A percentile compares a stretch with the other conserved stretches of the same genome.
Evolutionary conservation across 805 yeast species (phyloP).

Genomic region (Saccharomycopsis schoenii): DNA sequence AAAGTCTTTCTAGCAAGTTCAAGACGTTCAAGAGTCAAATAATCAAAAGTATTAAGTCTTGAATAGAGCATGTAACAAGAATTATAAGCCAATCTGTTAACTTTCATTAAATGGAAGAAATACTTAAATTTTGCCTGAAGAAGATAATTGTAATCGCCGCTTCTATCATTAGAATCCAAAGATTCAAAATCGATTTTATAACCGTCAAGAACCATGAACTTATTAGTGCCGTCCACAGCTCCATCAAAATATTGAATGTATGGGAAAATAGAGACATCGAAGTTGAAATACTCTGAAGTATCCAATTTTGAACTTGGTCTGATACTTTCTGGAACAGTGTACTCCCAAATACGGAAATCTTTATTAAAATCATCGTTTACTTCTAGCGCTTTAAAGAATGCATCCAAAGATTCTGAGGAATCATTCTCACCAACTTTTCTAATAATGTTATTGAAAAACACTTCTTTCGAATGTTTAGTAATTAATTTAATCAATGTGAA

Average conservation of each 20-base stretch:
- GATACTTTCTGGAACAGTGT: conserved; percentile 10
- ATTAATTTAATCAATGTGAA: not conserved
- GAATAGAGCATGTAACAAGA: conserved; percentile 1
- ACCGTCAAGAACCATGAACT: not conserved
- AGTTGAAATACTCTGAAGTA: not conserved
- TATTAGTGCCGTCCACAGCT: not conserved
- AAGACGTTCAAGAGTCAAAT: not conserved
- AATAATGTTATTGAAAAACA: conserved; percentile 1
- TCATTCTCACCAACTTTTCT: conserved; percentile 4
- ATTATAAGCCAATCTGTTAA: conserved; percentile 8
- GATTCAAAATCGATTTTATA: not conserved
- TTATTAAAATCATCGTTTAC: conserved; percentile 4
- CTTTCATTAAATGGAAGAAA: conserved; percentile 5
- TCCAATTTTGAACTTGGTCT: conserved; percentile 10
- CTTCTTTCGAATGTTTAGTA: not conserved
- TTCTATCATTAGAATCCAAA: not conserved
- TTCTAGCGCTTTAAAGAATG: conserved; percentile 7
- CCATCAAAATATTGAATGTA: not conserved
- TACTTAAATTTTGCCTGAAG: conserved; percentile 6
- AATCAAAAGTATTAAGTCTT: conserved; percentile 2
- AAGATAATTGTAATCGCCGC: not conserved
- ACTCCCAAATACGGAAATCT: conserved; percentile 12
- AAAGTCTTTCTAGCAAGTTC: conserved; percentile 3
- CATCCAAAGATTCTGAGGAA: not conserved
- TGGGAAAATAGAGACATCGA: not conserved